Percentiles rank a stretch among this genome's conserved stretches.
Conservation (phyloP, 1,139 yeast species). For the Pichia sp. region DNA sequence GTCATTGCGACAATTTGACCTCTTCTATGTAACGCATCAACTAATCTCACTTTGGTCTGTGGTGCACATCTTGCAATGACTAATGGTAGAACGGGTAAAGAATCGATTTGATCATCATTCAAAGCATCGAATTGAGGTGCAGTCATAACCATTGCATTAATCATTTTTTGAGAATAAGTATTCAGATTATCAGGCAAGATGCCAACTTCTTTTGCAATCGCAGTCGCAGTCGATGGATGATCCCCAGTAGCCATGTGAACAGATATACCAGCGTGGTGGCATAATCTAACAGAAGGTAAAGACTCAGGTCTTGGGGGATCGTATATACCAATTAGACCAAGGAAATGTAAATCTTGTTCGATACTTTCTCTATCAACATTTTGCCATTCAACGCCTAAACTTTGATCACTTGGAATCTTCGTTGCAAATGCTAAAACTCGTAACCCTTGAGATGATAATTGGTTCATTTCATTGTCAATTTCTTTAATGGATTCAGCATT, state of each 20-base stretch:
- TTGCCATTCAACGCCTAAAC: constrained; percentile 30
- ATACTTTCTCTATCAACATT: constrained; percentile 46
- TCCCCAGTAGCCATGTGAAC: constrained; percentile 89
- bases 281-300: constrained; percentile 60
- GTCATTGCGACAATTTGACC: constrained; percentile 78
- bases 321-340: constrained; percentile 76
- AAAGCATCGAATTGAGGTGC: constrained; percentile 71
- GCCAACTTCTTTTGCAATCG: constrained; percentile 86
- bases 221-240: constrained; percentile 79
- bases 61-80: constrained; percentile 89
- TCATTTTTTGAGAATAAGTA: constrained; percentile 61
- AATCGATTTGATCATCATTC: constrained; percentile 61
- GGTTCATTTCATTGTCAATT: constrained; percentile 59
- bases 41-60: constrained; percentile 80
- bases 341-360: constrained; percentile 56
- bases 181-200: constrained; percentile 69
- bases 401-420: constrained; percentile 31
- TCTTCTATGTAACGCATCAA: constrained; percentile 77
- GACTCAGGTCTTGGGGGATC: constrained; percentile 83
- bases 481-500: constrained; percentile 40
- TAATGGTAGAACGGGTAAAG: constrained; percentile 67
- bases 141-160: constrained; percentile 70
- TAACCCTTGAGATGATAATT: constrained; percentile 66
- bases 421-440: constrained; percentile 73
- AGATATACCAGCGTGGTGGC: constrained; percentile 76